Evolutionary conservation across 2,329 filamentous ascomycete species (phyloP), one percentile per base, ranked within the genome.

Genomic region (Penicillium sp.): DNA sequence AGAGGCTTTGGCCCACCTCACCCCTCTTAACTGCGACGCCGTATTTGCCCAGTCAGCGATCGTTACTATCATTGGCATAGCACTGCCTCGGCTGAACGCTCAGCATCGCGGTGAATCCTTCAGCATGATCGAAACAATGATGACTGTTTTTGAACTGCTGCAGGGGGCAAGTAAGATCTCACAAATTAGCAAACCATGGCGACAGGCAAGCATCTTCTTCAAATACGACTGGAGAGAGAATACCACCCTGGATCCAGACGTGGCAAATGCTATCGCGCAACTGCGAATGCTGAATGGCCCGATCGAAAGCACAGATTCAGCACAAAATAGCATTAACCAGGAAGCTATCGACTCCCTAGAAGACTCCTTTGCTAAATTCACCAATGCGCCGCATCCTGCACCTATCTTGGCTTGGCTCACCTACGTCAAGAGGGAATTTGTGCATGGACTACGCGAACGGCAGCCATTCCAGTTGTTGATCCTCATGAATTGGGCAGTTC

Each of bases 401-500:
- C 29, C 43, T 15, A 51, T 46, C 7, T 13, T 51, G 6, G 38
- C 21, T 13, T 51, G 48, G 48, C 48, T 59, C n/a, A 41, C 46
- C 17, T 52, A 56, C 38, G 51, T 51, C 3, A 53, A 55, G 10
- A 53, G 53, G 24, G 50, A 51, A 12, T 59, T 60, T 41, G 49
- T 59, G 6, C 26, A 52, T 28, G 44, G 45, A 10, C 26, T 59
- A 4, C 35, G 47, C 32, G 45, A 31, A 15, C 48, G 52, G 6
- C 40, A 57, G 24, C 54, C 51, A 9, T 35, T 61, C 12, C 40
- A 53, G 8, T 41, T 62, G 37, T 35, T 62, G 24, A 52, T 61
- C 12, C 43, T 58, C 26, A 53, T 59, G 53, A 49, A 62, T 43
- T 62, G 57, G 60, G 57, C 49, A 13, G 56, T 61, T 28, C 22